phyloP scores from a whole-genome alignment of 1,284 basidiomycete species.

The Puccinia polysora region DNA sequence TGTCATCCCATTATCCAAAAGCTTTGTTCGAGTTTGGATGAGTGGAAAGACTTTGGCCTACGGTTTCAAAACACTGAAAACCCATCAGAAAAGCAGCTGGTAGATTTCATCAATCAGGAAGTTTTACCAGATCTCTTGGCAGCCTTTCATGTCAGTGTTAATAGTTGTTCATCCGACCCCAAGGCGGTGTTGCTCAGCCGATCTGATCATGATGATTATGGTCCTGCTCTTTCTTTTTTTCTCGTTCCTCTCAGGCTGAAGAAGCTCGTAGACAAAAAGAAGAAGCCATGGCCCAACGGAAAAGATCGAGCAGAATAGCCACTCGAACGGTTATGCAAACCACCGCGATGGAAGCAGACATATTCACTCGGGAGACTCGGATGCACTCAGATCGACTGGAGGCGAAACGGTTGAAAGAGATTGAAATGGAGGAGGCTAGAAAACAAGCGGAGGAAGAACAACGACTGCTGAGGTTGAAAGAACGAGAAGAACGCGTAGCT shows the following conservation, averaged over 20 bases:
- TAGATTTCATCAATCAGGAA: slow-evolving; percentile 13
- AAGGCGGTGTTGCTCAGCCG: not conserved
- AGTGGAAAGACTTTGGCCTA: slow-evolving; percentile 28
- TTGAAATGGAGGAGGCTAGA: slow-evolving; percentile 9
- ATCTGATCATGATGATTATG: not conserved
- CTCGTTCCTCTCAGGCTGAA: slow-evolving; percentile 24
- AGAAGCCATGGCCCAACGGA: slow-evolving; percentile 37
- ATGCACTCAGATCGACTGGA: slow-evolving; percentile 41
- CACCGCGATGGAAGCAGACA: not conserved
- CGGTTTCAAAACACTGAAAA: slow-evolving; percentile 28
- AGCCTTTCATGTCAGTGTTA: slow-evolving; percentile 23
- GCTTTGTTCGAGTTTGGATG: slow-evolving; percentile 33
- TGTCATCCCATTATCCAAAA: not conserved
- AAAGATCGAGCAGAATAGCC: slow-evolving; percentile 33
- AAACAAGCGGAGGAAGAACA: slow-evolving; percentile 35
- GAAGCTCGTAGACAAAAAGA: slow-evolving; percentile 24
- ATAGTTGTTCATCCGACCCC: not conserved
- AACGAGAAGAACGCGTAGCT: slow-evolving; percentile 18
- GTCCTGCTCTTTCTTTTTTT: not conserved
- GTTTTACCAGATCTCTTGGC: slow-evolving; percentile 22
- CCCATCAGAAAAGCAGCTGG: slow-evolving; percentile 14
- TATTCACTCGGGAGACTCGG: slow-evolving; percentile 13
- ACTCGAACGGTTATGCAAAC: slow-evolving; percentile 23
- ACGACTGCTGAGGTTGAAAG: slow-evolving; percentile 33
- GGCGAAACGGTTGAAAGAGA: slow-evolving; percentile 31